These are phyloP conservation scores for Salix dunnii DNA, from an alignment of 345 rosid species.

Conservation along the genomic window DNA sequence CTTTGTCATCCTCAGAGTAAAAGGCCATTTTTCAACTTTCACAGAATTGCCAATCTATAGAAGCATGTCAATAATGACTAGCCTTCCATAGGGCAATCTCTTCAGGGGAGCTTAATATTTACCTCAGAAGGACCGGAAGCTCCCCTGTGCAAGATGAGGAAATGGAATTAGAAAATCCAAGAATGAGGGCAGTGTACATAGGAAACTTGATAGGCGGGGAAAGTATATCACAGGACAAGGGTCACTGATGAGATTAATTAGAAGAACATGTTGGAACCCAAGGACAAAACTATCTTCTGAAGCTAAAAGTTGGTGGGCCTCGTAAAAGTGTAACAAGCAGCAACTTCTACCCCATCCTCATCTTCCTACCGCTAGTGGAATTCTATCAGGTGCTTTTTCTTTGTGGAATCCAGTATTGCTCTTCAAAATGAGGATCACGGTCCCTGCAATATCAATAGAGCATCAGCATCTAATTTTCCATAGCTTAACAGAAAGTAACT, in stretches of 20 bases:
- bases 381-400: conserved; percentile 10
- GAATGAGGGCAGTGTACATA: conserved; percentile 30
- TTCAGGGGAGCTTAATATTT: conserved; percentile 14
- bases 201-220: conserved; percentile 40
- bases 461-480: neutral
- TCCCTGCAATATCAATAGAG: conserved; percentile 25
- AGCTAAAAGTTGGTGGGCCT: conserved; percentile 13
- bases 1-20: conserved; percentile 67
- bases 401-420: conserved; percentile 4
- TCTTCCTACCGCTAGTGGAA: conserved; percentile 12
- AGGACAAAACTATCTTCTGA: conserved; percentile 34
- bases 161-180: conserved; percentile 26
- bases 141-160: conserved; percentile 19
- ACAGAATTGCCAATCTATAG: conserved; percentile 36
- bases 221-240: conserved; percentile 30
- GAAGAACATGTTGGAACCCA: conserved; percentile 6
- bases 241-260: conserved; percentile 16
- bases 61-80: conserved; percentile 34
- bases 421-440: conserved; percentile 1
- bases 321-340: neutral
- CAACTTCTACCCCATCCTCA: conserved; percentile 25
- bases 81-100: conserved; percentile 10
- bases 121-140: conserved; percentile 17
- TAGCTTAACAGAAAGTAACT: neutral
- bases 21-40: conserved; percentile 59